Evolutionary conservation across 371 early-diverging fungal species (phyloP).

Genomic region (Paraphysoderma sedebokerense): DNA sequence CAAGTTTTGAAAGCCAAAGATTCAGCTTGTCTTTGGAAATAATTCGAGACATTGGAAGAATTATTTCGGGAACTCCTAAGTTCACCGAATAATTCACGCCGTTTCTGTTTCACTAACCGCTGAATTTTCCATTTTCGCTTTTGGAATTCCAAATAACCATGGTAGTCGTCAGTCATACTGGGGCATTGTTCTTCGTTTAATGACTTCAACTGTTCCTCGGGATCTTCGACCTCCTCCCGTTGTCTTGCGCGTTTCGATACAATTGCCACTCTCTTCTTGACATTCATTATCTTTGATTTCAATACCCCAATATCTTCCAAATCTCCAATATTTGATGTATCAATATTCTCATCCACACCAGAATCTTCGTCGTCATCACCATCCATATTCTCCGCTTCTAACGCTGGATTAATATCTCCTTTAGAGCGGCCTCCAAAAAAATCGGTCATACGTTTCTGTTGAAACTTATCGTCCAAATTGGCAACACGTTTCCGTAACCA

Average conservation of each 20-base stretch:
- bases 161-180: slow-evolving; percentile 22
- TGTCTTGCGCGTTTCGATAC: neutral
- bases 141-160: slow-evolving; percentile 41
- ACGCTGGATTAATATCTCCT: slow-evolving; percentile 7
- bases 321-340: slow-evolving; percentile 15
- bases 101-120: slow-evolving; percentile 24
- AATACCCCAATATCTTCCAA: slow-evolving; percentile 39
- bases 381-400: slow-evolving; percentile 15
- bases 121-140: slow-evolving; percentile 54
- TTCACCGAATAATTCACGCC: slow-evolving; percentile 8
- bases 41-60: slow-evolving; percentile 18
- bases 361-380: slow-evolving; percentile 6
- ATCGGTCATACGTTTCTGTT: slow-evolving; percentile 74
- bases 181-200: slow-evolving; percentile 18
- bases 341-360: neutral
- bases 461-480: slow-evolving; percentile 46
- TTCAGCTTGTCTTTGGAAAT: slow-evolving; percentile 35
- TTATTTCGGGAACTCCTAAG: too few species aligned
- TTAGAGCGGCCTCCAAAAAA: slow-evolving; percentile 36
- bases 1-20: slow-evolving; percentile 35
- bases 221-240: neutral
- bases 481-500: slow-evolving; percentile 78
- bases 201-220: neutral
- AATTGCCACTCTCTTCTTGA: neutral
- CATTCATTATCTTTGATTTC: too few species aligned